Percentiles rank a stretch among this genome's conserved stretches.
Conservation (phyloP, 169 alveolate genomes). For the Theileria orientalis region DNA sequence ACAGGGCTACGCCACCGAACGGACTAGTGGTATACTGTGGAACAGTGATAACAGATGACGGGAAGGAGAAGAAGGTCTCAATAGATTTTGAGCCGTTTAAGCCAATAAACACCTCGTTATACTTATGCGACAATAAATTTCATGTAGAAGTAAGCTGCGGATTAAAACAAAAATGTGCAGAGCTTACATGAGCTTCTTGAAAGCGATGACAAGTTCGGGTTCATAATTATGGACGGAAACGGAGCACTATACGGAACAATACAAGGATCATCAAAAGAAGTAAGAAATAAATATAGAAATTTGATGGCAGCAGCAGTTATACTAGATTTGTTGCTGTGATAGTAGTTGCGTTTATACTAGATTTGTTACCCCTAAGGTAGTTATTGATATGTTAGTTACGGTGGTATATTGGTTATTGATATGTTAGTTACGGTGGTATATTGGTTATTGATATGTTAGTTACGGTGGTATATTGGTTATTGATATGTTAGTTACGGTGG, state of each 20-base stretch:
- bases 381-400: too few relatives aligned
- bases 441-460: too few relatives aligned
- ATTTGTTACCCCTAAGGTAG: too few relatives aligned
- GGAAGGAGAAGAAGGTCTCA: constrained; percentile 93
- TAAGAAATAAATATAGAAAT: constrained; percentile 10
- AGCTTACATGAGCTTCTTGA: constrained; percentile 83
- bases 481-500: too few relatives aligned
- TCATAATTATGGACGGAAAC: constrained; percentile 96
- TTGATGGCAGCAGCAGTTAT: too few relatives aligned
- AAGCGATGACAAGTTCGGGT: constrained; percentile 96
- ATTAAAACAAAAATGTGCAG: constrained; percentile 43
- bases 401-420: too few relatives aligned
- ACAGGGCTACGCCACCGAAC: constrained; percentile 95
- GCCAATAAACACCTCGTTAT: constrained; percentile 95
- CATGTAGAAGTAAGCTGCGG: constrained; percentile 89
- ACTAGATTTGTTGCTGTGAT: too few relatives aligned
- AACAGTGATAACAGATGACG: constrained; percentile 93
- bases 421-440: too few relatives aligned
- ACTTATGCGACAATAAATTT: constrained; percentile 95
- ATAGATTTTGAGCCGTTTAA: constrained; percentile 98
- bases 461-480: too few relatives aligned
- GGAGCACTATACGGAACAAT: constrained; percentile 96
- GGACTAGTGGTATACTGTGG: constrained; percentile 98
- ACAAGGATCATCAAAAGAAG: constrained; percentile 91
- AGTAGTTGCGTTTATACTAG: too few relatives aligned